These are phyloP conservation scores for Tolypocladium endophyticum DNA, from an alignment of 2,329 filamentous ascomycete genomes.

Conservation along the genomic window DNA sequence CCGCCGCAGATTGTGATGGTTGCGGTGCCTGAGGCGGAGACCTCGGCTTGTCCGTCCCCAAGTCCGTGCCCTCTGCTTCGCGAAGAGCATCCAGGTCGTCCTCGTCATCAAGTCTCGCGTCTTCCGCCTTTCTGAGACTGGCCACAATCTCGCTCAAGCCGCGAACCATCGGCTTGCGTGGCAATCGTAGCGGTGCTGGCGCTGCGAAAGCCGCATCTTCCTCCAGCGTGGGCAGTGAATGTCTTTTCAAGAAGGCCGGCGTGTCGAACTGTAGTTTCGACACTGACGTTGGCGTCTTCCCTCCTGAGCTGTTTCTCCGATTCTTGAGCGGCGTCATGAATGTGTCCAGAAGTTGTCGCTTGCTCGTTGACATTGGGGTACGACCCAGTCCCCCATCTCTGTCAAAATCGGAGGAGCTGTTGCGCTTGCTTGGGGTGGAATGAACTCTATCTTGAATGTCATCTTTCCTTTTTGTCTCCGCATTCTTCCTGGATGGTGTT, in stretches of 20 bases:
- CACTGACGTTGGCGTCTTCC: slow-evolving; percentile 36
- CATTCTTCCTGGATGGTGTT: slow-evolving; percentile 36
- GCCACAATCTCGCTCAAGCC: slow-evolving; percentile 67
- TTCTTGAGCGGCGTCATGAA: slow-evolving; percentile 57
- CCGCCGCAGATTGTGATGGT: slow-evolving; percentile 14
- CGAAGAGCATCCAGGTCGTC: slow-evolving; percentile 62
- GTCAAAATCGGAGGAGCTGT: slow-evolving; percentile 15
- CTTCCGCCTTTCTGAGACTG: slow-evolving; percentile 57
- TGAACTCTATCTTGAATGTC: slow-evolving; percentile 10
- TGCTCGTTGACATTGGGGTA: slow-evolving; percentile 46
- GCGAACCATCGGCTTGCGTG: slow-evolving; percentile 51
- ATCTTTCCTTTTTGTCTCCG: slow-evolving; percentile 9
- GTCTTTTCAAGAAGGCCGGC: slow-evolving; percentile 55
- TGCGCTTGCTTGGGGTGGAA: slow-evolving; percentile 38
- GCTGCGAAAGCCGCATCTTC: slow-evolving; percentile 43
- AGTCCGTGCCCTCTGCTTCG: slow-evolving; percentile 52
- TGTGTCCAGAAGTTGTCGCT: slow-evolving; percentile 48
- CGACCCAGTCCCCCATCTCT: slow-evolving; percentile 24
- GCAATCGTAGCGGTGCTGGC: slow-evolving; percentile 39
- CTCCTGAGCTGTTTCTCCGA: slow-evolving; percentile 25
- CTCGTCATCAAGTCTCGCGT: slow-evolving; percentile 50
- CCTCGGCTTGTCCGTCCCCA: slow-evolving; percentile 11
- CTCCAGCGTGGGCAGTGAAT: slow-evolving; percentile 38
- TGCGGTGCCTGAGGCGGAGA: slow-evolving; percentile 7
- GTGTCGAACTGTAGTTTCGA: slow-evolving; percentile 54